Percentiles rank a stretch among this genome's conserved stretches.
phyloP scores from a whole-genome alignment of 2,329 filamentous ascomycete genomes.

The Fusarium brachygibbosum region DNA sequence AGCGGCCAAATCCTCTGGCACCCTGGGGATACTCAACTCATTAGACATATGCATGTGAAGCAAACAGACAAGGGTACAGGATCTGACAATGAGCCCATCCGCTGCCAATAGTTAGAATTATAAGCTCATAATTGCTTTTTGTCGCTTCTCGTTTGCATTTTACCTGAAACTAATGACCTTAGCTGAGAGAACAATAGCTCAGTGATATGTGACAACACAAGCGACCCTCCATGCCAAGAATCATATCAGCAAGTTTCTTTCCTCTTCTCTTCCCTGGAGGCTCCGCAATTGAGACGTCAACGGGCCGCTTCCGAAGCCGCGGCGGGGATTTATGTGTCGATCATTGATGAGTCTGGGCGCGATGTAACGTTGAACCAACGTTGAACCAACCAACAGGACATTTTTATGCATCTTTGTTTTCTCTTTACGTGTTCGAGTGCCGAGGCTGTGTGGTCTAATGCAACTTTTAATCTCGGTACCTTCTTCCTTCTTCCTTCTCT shows the following conservation, averaged over 20 bases:
- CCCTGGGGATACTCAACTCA: background rate
- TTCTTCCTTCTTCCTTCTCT: background rate
- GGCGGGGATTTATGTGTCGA: background rate
- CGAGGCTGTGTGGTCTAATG: background rate
- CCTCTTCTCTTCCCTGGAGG: background rate
- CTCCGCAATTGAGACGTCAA: conserved; percentile 2
- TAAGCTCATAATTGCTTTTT: conserved; percentile 6
- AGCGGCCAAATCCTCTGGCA: too few relatives aligned
- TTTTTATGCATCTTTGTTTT: background rate
- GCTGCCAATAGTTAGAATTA: background rate
- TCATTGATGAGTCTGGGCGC: conserved; percentile 1
- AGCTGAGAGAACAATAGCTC: background rate
- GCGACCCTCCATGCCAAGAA: background rate
- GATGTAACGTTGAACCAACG: conserved; percentile 6
- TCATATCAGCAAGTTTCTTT: background rate
- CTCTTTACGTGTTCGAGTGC: background rate
- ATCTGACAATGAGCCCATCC: background rate
- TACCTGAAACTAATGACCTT: background rate
- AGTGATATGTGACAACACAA: background rate
- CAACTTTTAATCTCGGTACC: conserved; percentile 4
- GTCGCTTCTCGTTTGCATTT: background rate
- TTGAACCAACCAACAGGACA: background rate
- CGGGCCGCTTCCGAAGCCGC: conserved; percentile 7
- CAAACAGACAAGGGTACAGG: background rate
- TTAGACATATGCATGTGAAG: background rate